phyloP scores from a whole-genome alignment of 257 asterid species.

The Nyctanthes arbortristis region DNA sequence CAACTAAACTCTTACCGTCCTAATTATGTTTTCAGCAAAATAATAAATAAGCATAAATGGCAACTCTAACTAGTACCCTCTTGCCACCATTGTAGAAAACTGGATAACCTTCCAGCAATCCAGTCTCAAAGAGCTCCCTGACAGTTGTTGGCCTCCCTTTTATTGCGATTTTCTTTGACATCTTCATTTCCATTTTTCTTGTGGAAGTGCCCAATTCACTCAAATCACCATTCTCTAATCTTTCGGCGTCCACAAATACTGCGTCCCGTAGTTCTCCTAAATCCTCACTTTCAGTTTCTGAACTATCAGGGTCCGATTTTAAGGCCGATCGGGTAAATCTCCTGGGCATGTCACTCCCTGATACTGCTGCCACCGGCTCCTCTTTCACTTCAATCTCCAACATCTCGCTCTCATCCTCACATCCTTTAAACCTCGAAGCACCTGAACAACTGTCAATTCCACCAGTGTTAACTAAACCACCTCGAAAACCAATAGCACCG shows the following conservation, averaged over 20 bases:
- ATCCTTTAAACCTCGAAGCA: constrained; percentile 18
- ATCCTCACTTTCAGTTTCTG: constrained; percentile 37
- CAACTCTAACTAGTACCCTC: constrained; percentile 47
- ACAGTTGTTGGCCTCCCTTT: constrained; percentile 80
- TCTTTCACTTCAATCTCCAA: constrained; percentile 63
- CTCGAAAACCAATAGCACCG: constrained; percentile 23
- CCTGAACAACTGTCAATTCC: constrained; percentile 30
- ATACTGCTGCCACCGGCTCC: constrained; percentile 31
- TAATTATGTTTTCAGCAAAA: not conserved
- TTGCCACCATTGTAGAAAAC: constrained; percentile 97
- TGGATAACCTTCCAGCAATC: constrained; percentile 91
- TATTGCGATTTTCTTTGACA: constrained; percentile 58
- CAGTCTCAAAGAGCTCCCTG: constrained; percentile 89
- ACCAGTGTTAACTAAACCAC: constrained; percentile 26
- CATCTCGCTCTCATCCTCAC: constrained; percentile 37
- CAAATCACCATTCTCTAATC: constrained; percentile 30
- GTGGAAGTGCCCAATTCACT: constrained; percentile 34
- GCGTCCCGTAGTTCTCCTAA: constrained; percentile 44
- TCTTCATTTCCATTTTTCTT: constrained; percentile 68
- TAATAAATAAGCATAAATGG: not conserved
- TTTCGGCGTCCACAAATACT: constrained; percentile 50
- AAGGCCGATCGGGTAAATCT: constrained; percentile 61
- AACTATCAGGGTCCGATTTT: constrained; percentile 33
- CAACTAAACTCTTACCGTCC: not conserved
- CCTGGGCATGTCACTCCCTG: constrained; percentile 30